Evolutionary conservation across 306 rosid genomes (phyloP).

Genomic region (Abrus pulchellus): DNA sequence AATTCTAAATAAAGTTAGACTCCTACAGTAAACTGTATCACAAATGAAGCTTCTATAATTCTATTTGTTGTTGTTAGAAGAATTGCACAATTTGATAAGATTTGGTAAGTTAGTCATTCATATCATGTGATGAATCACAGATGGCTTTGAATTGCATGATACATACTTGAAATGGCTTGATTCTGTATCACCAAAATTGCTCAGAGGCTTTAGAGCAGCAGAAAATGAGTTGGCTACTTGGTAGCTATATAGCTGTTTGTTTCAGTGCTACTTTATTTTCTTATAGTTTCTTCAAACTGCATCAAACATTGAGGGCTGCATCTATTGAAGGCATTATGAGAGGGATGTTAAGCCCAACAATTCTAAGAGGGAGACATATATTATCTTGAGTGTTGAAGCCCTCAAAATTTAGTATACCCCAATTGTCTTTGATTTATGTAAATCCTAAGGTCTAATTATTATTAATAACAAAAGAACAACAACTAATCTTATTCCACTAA

Average conservation of each 20-base stretch:
- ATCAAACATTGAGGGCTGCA: neutral
- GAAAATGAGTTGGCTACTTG: constrained; percentile 15
- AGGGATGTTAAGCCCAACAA: neutral
- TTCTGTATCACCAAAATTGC: constrained; percentile 2
- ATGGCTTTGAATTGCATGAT: neutral
- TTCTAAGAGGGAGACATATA: neutral
- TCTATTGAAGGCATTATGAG: neutral
- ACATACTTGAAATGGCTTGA: neutral
- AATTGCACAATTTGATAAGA: neutral
- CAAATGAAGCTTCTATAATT: neutral
- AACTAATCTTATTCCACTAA: no score
- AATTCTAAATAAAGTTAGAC: neutral
- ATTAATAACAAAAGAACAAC: neutral
- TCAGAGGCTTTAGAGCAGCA: neutral
- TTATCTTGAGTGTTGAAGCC: neutral
- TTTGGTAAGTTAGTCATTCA: neutral
- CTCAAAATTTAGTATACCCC: neutral
- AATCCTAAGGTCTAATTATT: neutral
- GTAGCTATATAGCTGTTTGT: constrained; percentile 2
- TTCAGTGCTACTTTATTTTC: neutral
- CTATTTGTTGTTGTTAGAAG: neutral
- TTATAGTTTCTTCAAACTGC: neutral
- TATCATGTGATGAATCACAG: neutral
- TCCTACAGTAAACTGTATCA: neutral
- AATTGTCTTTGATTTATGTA: neutral